Base-by-base conservation (phyloP, 139 green algal genomes). In the Coccomyxa sp. region DNA sequence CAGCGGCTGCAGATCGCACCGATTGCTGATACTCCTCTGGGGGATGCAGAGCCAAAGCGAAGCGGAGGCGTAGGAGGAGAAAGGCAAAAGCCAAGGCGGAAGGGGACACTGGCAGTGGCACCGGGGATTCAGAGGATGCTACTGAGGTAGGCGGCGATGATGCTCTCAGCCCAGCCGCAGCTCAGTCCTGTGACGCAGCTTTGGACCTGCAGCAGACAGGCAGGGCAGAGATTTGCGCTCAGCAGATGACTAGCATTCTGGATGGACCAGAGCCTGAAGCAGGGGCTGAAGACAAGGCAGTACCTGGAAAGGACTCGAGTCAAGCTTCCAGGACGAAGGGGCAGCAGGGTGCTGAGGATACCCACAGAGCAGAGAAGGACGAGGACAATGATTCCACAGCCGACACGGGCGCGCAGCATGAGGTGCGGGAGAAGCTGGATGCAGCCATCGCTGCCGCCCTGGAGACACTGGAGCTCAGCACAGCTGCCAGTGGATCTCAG, bases 31-130 rank as follows among this genome's bases (percentile, higher is more conserved):
- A 22, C 50, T 58, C 44, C 50, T 64, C 18, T 64, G 50, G 22
- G 50, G 22, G 18, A 22, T 22, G 1, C 50, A 64, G 50, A 7
- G 27, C 18, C 50, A 64, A 64, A 64, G 50, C 71, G n/a, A 81
- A 82, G 75, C 64, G 69, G 40, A 89, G 86, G 79, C 82, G 78
- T 31, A 83, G 83, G 69, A 82, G 82, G 58, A 78, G 80, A 16
- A 87, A 85, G 40, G 77, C 38, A 16, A 36, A n/a, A 44, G 35
- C 27, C 1, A 31, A n/a, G 1, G 16, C 70, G 5, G 35, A 44
- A 27, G 70, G 35, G 70, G 70, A 75, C 33, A 50, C 33, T 14
- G 22, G 35, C 70, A 75, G 70, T 34, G 70, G 18, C 64, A 72
- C 64, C 34, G 64, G 24, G n/a, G 70, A 50, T 29, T 31, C 70